These are phyloP conservation scores for Curvularia lunata DNA, from an alignment of 2,329 filamentous ascomycete species.

Conservation along the genomic window DNA sequence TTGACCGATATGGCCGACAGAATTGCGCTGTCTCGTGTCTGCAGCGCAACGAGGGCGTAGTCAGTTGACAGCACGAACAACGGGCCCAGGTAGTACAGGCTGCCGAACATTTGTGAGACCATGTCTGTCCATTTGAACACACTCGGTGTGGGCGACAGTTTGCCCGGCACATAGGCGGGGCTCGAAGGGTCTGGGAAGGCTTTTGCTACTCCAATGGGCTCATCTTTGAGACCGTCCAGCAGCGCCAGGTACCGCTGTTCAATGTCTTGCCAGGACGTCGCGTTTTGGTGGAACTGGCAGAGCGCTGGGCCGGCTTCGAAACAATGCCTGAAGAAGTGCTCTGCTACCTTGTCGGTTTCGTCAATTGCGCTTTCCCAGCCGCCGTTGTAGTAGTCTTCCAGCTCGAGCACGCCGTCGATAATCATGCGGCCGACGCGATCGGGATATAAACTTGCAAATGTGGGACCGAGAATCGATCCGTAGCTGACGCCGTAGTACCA, in stretches of 20 bases:
- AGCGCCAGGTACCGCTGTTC: slow-evolving; percentile 21
- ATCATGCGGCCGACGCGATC: slow-evolving; percentile 52
- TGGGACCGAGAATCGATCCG: slow-evolving; percentile 55
- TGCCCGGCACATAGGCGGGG: background rate
- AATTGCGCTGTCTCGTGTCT: slow-evolving; percentile 9
- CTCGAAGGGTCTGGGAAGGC: background rate
- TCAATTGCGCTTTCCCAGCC: slow-evolving; percentile 45
- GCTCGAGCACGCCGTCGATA: slow-evolving; percentile 52
- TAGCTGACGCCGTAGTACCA: slow-evolving; percentile 54
- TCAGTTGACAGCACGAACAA: background rate
- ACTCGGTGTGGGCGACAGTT: background rate
- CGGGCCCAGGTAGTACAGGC: background rate
- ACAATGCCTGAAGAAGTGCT: slow-evolving; percentile 62
- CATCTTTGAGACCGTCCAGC: background rate
- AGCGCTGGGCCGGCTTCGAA: slow-evolving; percentile 53
- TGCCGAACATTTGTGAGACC: background rate
- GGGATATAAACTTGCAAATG: slow-evolving; percentile 56
- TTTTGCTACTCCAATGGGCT: background rate
- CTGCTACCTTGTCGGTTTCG: slow-evolving; percentile 63
- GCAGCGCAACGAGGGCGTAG: background rate
- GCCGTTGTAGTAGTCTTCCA: slow-evolving; percentile 56
- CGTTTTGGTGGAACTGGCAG: slow-evolving; percentile 26
- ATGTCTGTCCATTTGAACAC: background rate
- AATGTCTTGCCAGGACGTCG: slow-evolving; percentile 19
- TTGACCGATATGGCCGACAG: slow-evolving; percentile 4